A percentile compares a stretch with the other conserved stretches of the same genome.
Conservation (phyloP, 805 yeast genomes). For the Alloascoidea africana region DNA sequence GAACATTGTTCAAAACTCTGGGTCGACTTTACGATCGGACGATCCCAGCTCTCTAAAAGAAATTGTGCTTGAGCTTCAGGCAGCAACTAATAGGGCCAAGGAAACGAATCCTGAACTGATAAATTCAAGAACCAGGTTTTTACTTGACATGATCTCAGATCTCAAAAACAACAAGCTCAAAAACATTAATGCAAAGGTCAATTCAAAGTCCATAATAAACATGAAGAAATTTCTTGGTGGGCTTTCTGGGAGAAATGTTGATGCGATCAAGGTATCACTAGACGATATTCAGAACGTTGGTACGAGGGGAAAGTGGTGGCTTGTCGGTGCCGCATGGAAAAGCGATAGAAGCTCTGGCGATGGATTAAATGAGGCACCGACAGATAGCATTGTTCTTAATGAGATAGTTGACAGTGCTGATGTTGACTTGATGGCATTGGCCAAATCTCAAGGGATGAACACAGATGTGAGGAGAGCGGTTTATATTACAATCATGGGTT, state of each 20-base stretch:
- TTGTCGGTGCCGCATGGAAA: conserved; percentile 96
- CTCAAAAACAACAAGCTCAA: conserved; percentile 76
- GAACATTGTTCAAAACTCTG: conserved; percentile 58
- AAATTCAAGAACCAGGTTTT: conserved; percentile 59
- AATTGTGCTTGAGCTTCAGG: conserved; percentile 47
- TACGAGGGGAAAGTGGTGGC: conserved; percentile 95
- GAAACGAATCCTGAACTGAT: conserved; percentile 12
- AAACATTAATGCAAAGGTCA: conserved; percentile 19
- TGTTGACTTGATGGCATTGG: conserved; percentile 83
- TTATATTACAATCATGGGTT: conserved; percentile 89
- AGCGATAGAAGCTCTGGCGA: conserved; percentile 31
- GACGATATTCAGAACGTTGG: conserved; percentile 69
- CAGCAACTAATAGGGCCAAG: conserved; percentile 23
- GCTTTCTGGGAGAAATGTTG: conserved; percentile 32
- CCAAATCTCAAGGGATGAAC: conserved; percentile 81
- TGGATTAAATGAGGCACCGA: conserved; percentile 10
- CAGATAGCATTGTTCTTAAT: conserved; percentile 29
- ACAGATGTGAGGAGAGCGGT: conserved; percentile 91
- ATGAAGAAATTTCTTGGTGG: conserved; percentile 50
- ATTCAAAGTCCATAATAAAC: conserved; percentile 40
- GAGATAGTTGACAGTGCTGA: conserved; percentile 54
- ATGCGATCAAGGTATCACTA: conserved; percentile 72
- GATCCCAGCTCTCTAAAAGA: conserved; percentile 80
- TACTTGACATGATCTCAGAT: conserved; percentile 74
- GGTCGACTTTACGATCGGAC: conserved; percentile 75